Evolutionary conservation across 495 filamentous ascomycete genomes (phyloP), one percentile per base, ranked within the genome.

Genomic region (Neurospora sp.): DNA sequence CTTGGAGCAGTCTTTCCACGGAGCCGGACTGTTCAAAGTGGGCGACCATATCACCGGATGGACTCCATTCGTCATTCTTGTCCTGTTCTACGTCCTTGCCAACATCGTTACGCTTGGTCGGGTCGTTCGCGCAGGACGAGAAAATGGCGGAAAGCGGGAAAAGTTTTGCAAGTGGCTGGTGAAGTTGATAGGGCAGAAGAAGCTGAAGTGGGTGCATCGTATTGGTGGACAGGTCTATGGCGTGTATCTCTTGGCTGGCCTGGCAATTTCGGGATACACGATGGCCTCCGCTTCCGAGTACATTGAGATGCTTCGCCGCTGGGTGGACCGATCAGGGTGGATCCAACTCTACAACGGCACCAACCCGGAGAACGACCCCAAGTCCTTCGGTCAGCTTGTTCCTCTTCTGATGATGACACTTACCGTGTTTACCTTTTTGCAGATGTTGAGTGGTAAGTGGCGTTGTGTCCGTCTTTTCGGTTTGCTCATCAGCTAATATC

Each of bases 321-420:
- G 81, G 81, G 76, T 80, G 5, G 69, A 79, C 37, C 71, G 48
- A 0, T 80, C 79, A 5, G 76, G 76, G 38, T 82, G 81, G 81
- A 61, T 82, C 20, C 71, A 73, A 10, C 74, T 77, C 37, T 61
- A 53, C 35, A 2, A 37, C 11, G 71, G 72, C 38, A 40, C 71
- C 48, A 80, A 78, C 68, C 68, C 75, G 27, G 81, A 82, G 70
- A 76, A 81, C 46, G 81, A 82, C 40, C 71, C 78, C 6, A 78
- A 75, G 22, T 77, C 77, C n/a, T 82, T 82, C 14, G 79, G 81
- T 16, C 81, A 82, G 72, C 77, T 82, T 37, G 79, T 82, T 22
- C 81, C 81, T 31, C 76, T 81, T 39, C 68, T 82, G 3, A 72
- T 79, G 35, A 78, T 76, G 12, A 71, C 72, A 27, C 68, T 82